Percentiles rank a stretch among this genome's conserved stretches.
Conservation (phyloP, 2,329 filamentous ascomycete genomes). For the Pestalotiopsis sp. region DNA sequence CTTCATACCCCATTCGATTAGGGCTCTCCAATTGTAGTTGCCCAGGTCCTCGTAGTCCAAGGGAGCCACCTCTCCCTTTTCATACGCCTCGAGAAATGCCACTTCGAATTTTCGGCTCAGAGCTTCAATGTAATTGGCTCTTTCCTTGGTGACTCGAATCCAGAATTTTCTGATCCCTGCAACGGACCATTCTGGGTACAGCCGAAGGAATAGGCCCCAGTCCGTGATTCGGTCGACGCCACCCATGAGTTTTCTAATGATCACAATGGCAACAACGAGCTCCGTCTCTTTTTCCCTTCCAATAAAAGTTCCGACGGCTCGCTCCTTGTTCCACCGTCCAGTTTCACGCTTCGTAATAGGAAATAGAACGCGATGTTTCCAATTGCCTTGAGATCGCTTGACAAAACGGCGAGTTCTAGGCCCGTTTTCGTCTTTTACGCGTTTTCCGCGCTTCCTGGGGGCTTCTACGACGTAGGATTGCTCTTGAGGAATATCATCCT, state of each 20-base stretch:
- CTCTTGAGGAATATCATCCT: slow-evolving; percentile 13
- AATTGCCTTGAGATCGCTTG: slow-evolving; percentile 16
- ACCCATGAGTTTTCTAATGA: slow-evolving; percentile 60
- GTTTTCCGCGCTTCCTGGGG: background rate
- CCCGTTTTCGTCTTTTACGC: background rate
- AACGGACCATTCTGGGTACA: slow-evolving; percentile 57
- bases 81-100: slow-evolving; percentile 68
- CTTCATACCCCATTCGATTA: slow-evolving; percentile 69
- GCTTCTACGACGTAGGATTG: slow-evolving; percentile 1
- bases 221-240: slow-evolving; percentile 62
- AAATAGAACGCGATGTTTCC: slow-evolving; percentile 31
- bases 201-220: slow-evolving; percentile 59
- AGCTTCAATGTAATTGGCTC: slow-evolving; percentile 55
- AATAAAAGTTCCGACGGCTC: slow-evolving; percentile 31
- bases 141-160: slow-evolving; percentile 52
- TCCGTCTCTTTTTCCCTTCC: slow-evolving; percentile 46
- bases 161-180: slow-evolving; percentile 58
- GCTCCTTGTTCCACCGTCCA: slow-evolving; percentile 35
- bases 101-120: slow-evolving; percentile 67
- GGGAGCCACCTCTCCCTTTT: slow-evolving; percentile 58
- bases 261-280: slow-evolving; percentile 60
- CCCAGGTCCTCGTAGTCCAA: slow-evolving; percentile 66
- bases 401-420: slow-evolving; percentile 18
- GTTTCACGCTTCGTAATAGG: slow-evolving; percentile 29
- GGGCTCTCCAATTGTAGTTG: slow-evolving; percentile 67